phyloP scores from a whole-genome alignment of 208 protist species.

The Acanthamoeba castellanii region DNA sequence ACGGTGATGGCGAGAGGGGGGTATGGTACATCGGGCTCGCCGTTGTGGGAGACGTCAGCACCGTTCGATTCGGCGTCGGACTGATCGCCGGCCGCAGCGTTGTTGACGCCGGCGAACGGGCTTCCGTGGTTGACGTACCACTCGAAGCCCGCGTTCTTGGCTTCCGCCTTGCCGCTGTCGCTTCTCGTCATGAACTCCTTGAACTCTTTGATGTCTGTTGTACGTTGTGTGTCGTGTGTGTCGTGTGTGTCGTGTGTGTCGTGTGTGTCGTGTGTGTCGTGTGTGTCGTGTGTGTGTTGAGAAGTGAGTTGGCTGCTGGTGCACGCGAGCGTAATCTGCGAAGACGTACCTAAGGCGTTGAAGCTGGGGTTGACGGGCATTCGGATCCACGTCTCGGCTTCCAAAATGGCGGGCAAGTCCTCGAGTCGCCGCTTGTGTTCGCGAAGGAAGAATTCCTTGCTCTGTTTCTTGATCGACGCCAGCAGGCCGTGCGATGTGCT shows the following conservation, averaged over 20 bases:
- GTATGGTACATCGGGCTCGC: not conserved
- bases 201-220: constrained; percentile 59
- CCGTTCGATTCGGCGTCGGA: not conserved
- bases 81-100: not conserved
- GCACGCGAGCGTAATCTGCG: not conserved
- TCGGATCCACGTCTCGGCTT: constrained; percentile 49
- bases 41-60: not conserved
- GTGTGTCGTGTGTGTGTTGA: not conserved
- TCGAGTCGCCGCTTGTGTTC: constrained; percentile 58
- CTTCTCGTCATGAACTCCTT: constrained; percentile 27
- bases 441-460: constrained; percentile 50
- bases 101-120: not conserved
- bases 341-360: not conserved
- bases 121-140: constrained; percentile 41
- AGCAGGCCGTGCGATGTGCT: constrained; percentile 61
- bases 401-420: constrained; percentile 53
- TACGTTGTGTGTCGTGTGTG: not conserved
- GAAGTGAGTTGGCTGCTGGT: not conserved
- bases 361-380: constrained; percentile 58
- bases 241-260: not conserved
- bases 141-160: constrained; percentile 41
- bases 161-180: not conserved
- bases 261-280: not conserved
- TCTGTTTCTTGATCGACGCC: constrained; percentile 70
- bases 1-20: not conserved